Percentiles rank a stretch among this genome's conserved stretches.
Conservation (phyloP, 306 rosid genomes). For the Cucurbita ficifolia region DNA sequence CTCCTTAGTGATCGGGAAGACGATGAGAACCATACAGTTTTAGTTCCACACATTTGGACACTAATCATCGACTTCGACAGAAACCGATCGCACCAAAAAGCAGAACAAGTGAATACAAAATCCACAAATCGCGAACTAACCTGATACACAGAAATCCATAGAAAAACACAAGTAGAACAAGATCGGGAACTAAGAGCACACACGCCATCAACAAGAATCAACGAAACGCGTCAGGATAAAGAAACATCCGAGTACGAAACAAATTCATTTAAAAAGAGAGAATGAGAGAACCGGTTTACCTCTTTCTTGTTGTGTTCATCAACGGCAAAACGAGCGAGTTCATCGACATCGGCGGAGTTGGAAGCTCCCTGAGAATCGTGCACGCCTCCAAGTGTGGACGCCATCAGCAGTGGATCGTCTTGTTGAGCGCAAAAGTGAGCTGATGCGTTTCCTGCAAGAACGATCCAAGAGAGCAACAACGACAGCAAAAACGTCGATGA, state of each 20-base stretch:
- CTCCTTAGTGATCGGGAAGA: not conserved
- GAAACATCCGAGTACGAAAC: not conserved
- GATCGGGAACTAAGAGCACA: not conserved
- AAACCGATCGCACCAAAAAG: not conserved
- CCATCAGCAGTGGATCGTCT: slow-evolving; percentile 18
- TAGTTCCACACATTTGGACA: not conserved
- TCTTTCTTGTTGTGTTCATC: slow-evolving; percentile 36
- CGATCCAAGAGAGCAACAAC: not conserved
- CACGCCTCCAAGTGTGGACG: slow-evolving; percentile 31
- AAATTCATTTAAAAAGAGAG: not conserved
- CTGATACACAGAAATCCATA: not conserved
- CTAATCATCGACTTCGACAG: not conserved
- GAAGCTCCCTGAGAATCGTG: slow-evolving; percentile 27
- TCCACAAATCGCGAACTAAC: not conserved
- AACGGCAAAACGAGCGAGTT: slow-evolving; percentile 36
- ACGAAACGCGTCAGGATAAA: not conserved
- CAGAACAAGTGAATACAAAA: not conserved
- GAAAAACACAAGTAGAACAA: not conserved
- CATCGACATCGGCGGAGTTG: slow-evolving; percentile 34
- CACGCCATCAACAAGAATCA: not conserved
- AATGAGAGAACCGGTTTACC: slow-evolving; percentile 18
- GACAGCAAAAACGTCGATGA: not conserved
- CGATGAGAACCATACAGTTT: not conserved
- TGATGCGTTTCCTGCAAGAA: not conserved
- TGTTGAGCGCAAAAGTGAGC: not conserved